Evolutionary conservation across 1,284 basidiomycete species (phyloP), one percentile per base, ranked within the genome.

Genomic region (Pholiota adiposa): DNA sequence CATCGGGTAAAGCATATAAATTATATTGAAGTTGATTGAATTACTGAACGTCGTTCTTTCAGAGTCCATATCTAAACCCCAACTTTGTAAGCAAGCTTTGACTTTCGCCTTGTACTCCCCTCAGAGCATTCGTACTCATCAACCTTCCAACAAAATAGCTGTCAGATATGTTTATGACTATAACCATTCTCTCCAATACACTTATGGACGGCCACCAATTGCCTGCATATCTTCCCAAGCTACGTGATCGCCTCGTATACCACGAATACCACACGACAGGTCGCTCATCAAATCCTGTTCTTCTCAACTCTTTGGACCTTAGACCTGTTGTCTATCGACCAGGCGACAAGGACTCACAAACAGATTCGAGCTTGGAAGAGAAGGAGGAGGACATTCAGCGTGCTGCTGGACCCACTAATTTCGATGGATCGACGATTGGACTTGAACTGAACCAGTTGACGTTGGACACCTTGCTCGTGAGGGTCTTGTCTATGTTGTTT

Each of bases 1-100:
- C 75, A 77, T 56, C 66, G 72, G 58, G 77, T 78, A 61, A 49
- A 72, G 61, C 8, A 23, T 11, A 43, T 25, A 2, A 4, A 51
- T 23, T 38, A 4, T 9, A 51, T 8, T 29, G 4, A 14, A 38
- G 14, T 38, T 18, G 21, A 48, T 18, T 19, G 44, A 1, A 14
- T 18, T 5, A 53, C 49, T 49, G 1, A 33, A n/a, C 46, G 12
- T 6, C 19, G 12, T 21, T 36, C 16, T 11, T 40, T 23, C 46
- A 79, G 76, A 77, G 77, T 6, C 77, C 78, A 9, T 78, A 75
- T 57, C 64, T 79, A 50, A 79, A 79, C 54, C 77, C 78, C 0
- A 77, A 77, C 53, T 70, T 79, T 1, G 78, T 78, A 58, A 63
- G 73, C 62, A 4, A 18, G 16, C 8, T 38, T 9, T 14, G 52